Base-by-base conservation (phyloP, 1,139 yeast genomes). In the Kodamaea derodonti region DNA sequence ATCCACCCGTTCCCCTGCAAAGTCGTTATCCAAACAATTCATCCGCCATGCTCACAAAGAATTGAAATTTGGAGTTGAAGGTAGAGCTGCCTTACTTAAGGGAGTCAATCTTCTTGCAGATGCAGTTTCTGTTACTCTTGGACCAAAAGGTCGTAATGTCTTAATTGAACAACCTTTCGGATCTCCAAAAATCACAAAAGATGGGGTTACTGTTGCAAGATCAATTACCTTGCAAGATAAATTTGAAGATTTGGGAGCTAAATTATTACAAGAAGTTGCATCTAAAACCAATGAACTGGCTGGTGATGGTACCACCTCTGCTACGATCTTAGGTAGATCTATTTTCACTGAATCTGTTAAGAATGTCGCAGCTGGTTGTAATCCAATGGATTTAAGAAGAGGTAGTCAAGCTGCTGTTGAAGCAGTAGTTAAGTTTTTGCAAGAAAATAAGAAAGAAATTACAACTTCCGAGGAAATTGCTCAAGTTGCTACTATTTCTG, bases 321-420 rank as follows among this genome's bases (percentile, higher is more conserved):
- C 98, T 52, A 92, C 98, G 40, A 95, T 92, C 38, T 77, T 92
- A 49, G 98, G 97, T 53, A 84, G 96, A 69, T 87, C 97, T 41
- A 92, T 92, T 53, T 92, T 92, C 75, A 84, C 97, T 46, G 98
- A 92, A 69, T 82, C 95, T 18, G 97, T 92, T 46, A 92, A 92
- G 75, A 92, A 92, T 56, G 98, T 92, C 38, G 98, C 98, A 43
- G 97, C 98, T 43, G 98, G 98, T 43, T 92, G 98, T 72, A 92
- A 92, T 75, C 98, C 98, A 58, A 94, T 92, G 97, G 98, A 92
- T 60, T 78, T 92, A 62, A 86, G 98, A 78, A 84, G 96, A 65
- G 98, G 98, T 52, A 83, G 97, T 38, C 98, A 92, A 71, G 94
- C 96, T 47, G 98, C 98, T 32, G 98, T 92, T 38, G 95, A 88